Evolutionary conservation across 768 basidiomycete species (phyloP), one percentile per base, ranked within the genome.

Genomic region (Serendipita sp.): DNA sequence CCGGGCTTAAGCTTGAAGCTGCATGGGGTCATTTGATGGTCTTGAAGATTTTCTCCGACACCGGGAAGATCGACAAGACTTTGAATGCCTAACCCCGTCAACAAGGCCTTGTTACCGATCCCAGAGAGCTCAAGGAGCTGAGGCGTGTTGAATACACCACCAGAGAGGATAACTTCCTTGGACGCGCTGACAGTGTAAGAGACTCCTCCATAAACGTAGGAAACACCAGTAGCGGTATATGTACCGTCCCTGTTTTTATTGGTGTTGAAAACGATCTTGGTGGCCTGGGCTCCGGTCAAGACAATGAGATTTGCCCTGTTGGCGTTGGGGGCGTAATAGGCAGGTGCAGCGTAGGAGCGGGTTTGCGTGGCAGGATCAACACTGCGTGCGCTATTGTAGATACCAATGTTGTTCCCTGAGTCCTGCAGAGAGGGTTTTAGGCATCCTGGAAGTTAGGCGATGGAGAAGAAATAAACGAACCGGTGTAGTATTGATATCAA

Each of bases 41-140:
- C 78, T 63, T 76, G 74, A 8, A 79, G 67, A 67, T 76, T 76
- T 66, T 73, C 71, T 10, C 78, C 78, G 35, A 79, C 78, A 41
- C 75, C 75, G 1, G 78, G 78, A 2, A 79, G 73, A 58, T 78
- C 76, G n/a, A 76, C 44, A 45, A 71, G 68, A 46, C 69, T 69
- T 35, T 68, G 63, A 66, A 79, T 74, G 35, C 70, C 72, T 64
- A 75, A 66, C 0, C 35, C 46, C 3, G 67, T 65, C 28, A 78
- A 68, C 45, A 72, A 68, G 3, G 65, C 70, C 15, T 68, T 67
- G 51, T 77, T 73, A 46, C 78, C 80, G 65, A 80, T 74, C 37
- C 72, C 70, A 62, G 76, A 78, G 8, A 79, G 71, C 66, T 78
- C 74, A 13, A 79, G 72, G 13, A 78, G 68, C 63, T 62, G 53